Conservation (phyloP, 2,329 filamentous ascomycete genomes). For the Zasmidium citrigriseum region DNA sequence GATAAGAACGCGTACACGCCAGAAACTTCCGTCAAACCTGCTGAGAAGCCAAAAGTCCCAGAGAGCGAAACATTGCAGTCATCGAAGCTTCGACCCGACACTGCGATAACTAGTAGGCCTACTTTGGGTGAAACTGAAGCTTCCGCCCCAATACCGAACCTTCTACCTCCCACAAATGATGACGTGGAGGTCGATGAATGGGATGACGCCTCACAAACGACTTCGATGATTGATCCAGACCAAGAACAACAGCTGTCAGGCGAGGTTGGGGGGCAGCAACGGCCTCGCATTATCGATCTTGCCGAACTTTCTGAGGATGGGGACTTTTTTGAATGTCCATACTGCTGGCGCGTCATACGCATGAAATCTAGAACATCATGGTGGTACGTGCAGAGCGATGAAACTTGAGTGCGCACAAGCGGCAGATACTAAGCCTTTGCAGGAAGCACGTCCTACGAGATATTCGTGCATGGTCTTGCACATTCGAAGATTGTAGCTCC, state of each 20-base stretch:
- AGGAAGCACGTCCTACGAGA: conserved; percentile 22
- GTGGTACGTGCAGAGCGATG: conserved; percentile 5
- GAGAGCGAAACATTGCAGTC: not conserved
- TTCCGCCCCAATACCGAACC: not conserved
- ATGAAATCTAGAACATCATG: conserved; percentile 12
- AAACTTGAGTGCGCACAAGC: too few relatives aligned
- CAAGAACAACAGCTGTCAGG: not conserved
- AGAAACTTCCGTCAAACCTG: not conserved
- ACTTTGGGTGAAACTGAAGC: conserved; percentile 3
- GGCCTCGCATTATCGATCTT: conserved; percentile 1
- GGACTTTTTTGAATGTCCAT: conserved; percentile 28
- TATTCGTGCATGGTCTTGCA: conserved; percentile 25
- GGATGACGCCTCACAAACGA: too few relatives aligned
- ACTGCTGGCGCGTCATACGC: conserved; percentile 25
- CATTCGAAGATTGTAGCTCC: conserved; percentile 22
- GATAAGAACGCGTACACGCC: conserved; percentile 7
- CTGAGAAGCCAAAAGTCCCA: not conserved
- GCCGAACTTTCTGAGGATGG: not conserved
- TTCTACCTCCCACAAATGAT: too few relatives aligned
- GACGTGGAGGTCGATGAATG: too few relatives aligned
- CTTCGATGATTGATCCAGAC: too few relatives aligned
- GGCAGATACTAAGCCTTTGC: not conserved
- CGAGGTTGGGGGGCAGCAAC: not conserved
- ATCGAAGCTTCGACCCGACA: not conserved
- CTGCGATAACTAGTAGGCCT: conserved; percentile 20